These are phyloP conservation scores for Zygosaccharomyces pseudorouxii DNA, from an alignment of 805 yeast genomes.

Conservation along the genomic window DNA sequence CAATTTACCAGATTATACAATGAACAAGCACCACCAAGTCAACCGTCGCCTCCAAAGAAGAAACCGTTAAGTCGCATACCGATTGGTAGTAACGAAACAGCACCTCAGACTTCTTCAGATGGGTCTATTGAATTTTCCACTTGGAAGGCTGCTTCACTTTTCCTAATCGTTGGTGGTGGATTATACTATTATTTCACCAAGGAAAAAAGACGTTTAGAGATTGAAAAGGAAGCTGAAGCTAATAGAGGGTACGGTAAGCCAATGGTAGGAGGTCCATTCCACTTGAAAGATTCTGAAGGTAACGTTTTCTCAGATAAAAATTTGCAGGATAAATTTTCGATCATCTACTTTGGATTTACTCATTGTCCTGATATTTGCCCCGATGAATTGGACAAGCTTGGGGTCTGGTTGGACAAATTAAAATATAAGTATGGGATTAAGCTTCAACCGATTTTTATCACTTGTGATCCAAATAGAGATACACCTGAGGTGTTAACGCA, in stretches of 20 bases:
- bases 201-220: constrained; percentile 71
- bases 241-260: constrained; percentile 91
- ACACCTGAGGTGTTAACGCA: constrained; percentile 77
- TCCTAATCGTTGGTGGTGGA: constrained; percentile 66
- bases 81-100: constrained; percentile 52
- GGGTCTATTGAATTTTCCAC: constrained; percentile 62
- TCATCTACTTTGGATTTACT: constrained; percentile 93
- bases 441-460: constrained; percentile 83
- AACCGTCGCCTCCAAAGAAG: constrained; percentile 19
- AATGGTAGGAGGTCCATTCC: constrained; percentile 85
- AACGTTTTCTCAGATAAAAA: constrained; percentile 71
- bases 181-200: constrained; percentile 64
- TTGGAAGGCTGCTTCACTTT: constrained; percentile 75
- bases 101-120: constrained; percentile 9
- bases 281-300: constrained; percentile 65
- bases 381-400: constrained; percentile 91
- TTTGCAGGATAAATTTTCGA: constrained; percentile 70
- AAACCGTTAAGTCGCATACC: constrained; percentile 78
- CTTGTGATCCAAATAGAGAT: constrained; percentile 97
- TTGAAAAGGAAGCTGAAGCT: constrained; percentile 75
- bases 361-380: constrained; percentile 99
- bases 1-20: neutral
- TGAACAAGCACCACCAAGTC: neutral
- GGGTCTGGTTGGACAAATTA: constrained; percentile 57
- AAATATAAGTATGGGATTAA: constrained; percentile 55